Evolutionary conservation across 306 rosid genomes (phyloP).

Genomic region (Vigna trinervia): DNA sequence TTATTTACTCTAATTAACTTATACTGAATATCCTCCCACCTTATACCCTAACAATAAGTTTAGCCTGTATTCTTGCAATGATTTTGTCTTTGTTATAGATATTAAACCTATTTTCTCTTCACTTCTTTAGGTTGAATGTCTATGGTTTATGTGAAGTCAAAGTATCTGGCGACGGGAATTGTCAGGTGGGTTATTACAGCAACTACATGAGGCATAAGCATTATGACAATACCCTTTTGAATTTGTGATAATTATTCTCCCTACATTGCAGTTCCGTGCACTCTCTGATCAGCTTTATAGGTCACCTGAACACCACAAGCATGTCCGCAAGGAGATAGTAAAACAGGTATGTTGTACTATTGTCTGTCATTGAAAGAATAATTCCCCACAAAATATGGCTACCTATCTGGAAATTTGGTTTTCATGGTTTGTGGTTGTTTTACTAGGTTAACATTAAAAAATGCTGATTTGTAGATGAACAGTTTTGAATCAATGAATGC

Average conservation of each 20-base stretch:
- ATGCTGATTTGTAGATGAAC: conserved; percentile 7
- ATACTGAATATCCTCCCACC: too few species aligned
- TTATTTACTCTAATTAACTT: too few species aligned
- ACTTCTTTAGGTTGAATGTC: conserved; percentile 62
- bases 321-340: conserved; percentile 77
- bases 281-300: conserved; percentile 82
- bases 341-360: conserved; percentile 60
- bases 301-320: conserved; percentile 87
- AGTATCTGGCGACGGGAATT: conserved; percentile 95
- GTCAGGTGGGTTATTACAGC: conserved; percentile 69
- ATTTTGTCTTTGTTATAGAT: conserved; percentile 15
- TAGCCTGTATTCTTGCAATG: conserved; percentile 12
- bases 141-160: conserved; percentile 82
- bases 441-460: neutral
- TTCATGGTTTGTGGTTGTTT: conserved; percentile 20
- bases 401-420: conserved; percentile 11
- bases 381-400: neutral
- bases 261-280: conserved; percentile 75
- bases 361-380: conserved; percentile 29
- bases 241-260: conserved; percentile 37
- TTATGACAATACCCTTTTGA: conserved; percentile 7
- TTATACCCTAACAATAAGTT: neutral
- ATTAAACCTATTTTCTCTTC: conserved; percentile 31
- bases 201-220: conserved; percentile 2
- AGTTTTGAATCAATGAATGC: conserved; percentile 18